These are phyloP conservation scores for Cardamine chenopodiifolia DNA, from an alignment of 345 rosid genomes.

Conservation along the genomic window DNA sequence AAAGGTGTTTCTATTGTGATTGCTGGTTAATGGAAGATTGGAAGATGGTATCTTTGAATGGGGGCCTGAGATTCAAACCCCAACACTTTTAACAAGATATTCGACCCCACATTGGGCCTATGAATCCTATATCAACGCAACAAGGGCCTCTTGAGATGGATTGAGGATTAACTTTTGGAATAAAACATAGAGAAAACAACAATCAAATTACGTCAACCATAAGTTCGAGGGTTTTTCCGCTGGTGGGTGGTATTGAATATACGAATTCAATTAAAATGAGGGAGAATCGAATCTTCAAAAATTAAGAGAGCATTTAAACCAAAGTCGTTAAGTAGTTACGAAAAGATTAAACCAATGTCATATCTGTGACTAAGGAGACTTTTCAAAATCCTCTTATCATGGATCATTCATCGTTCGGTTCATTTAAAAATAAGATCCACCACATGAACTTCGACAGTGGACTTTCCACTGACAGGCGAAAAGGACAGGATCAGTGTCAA, in stretches of 20 bases:
- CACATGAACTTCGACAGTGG: constrained; percentile 22
- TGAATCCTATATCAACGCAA: background rate
- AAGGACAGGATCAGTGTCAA: constrained; percentile 32
- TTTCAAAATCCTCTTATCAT: background rate
- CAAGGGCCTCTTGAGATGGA: background rate
- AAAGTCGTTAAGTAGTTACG: background rate
- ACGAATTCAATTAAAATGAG: background rate
- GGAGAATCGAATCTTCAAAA: background rate
- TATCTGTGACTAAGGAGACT: background rate
- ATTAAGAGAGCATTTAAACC: background rate
- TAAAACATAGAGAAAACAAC: background rate
- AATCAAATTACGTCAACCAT: background rate
- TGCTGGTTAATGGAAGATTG: background rate
- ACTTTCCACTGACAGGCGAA: constrained; percentile 31
- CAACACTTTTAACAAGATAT: background rate
- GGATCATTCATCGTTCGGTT: background rate
- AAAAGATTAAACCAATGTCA: background rate
- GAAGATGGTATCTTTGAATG: background rate
- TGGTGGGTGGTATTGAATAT: background rate
- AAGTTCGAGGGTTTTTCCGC: background rate
- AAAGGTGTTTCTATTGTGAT: background rate
- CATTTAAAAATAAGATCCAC: constrained; percentile 12
- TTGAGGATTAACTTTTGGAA: background rate
- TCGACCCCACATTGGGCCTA: constrained; percentile 13
- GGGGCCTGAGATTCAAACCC: background rate